A percentile compares a stretch with the other conserved stretches of the same genome.
These are phyloP conservation scores for Talaromyces borbonicus DNA, from an alignment of 495 filamentous ascomycete species.

Conservation along the genomic window DNA sequence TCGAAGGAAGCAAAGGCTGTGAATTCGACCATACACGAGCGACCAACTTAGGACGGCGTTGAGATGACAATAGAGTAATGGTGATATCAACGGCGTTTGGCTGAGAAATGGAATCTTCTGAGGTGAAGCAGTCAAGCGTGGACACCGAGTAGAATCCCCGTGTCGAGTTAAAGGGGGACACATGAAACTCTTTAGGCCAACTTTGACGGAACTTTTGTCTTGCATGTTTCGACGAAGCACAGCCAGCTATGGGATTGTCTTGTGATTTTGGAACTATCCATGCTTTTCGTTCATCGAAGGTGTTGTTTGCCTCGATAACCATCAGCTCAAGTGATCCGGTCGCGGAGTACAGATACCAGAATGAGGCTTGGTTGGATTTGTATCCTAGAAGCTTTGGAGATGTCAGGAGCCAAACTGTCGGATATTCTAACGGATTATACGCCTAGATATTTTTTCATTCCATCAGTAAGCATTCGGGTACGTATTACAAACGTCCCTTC, in stretches of 20 bases:
- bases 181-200: slow-evolving; percentile 64
- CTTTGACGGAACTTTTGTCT: slow-evolving; percentile 26
- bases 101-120: not conserved
- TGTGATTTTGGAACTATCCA: slow-evolving; percentile 14
- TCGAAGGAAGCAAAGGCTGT: not conserved
- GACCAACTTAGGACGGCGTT: not conserved
- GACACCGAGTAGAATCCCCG: slow-evolving; percentile 48
- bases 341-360: slow-evolving; percentile 63
- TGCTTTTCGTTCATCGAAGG: slow-evolving; percentile 55
- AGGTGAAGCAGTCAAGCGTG: slow-evolving; percentile 29
- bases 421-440: slow-evolving; percentile 16
- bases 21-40: slow-evolving; percentile 1
- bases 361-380: slow-evolving; percentile 68
- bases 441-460: slow-evolving; percentile 7
- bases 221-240: not conserved
- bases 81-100: not conserved
- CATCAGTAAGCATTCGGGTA: no score
- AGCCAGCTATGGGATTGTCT: not conserved
- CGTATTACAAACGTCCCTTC: no score
- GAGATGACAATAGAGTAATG: not conserved
- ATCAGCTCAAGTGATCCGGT: slow-evolving; percentile 46
- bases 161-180: slow-evolving; percentile 64
- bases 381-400: slow-evolving; percentile 60
- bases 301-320: slow-evolving; percentile 67
- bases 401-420: slow-evolving; percentile 56